A percentile compares a stretch with the other conserved stretches of the same genome.
Evolutionary conservation across 2,329 filamentous ascomycete genomes (phyloP).

Genomic region (Xylaria sp.): DNA sequence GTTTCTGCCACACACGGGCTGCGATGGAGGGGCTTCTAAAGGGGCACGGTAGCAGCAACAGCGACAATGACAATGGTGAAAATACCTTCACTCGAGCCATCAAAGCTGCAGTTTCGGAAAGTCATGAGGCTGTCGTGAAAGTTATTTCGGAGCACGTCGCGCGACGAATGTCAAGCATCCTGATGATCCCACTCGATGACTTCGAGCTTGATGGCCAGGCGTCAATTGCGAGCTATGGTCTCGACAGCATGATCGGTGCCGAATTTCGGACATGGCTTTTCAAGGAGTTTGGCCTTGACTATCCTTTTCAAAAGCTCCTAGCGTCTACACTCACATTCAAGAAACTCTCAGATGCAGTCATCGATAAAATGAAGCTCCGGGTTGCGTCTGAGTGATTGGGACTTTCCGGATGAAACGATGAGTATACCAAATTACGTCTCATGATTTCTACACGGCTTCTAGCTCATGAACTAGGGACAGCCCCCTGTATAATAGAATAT

Average conservation of each 20-base stretch:
- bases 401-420: not conserved
- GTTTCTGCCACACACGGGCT: constrained; percentile 40
- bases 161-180: constrained; percentile 41
- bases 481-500: not conserved
- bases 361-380: constrained; percentile 19
- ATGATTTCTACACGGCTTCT: not conserved
- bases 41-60: constrained; percentile 7
- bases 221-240: constrained; percentile 50
- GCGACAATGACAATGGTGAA: constrained; percentile 28
- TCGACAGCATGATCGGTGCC: constrained; percentile 54
- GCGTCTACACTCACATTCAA: constrained; percentile 46
- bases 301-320: constrained; percentile 55
- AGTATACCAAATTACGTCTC: not conserved
- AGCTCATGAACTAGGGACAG: not conserved
- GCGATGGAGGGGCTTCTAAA: constrained; percentile 34
- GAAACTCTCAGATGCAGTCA: constrained; percentile 26
- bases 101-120: constrained; percentile 34
- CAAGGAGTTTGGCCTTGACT: constrained; percentile 52
- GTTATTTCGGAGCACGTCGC: constrained; percentile 37
- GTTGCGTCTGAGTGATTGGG: not conserved
- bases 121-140: constrained; percentile 22
- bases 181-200: constrained; percentile 41
- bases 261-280: constrained; percentile 54
- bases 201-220: constrained; percentile 37
- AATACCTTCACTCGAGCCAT: constrained; percentile 29